Percentiles rank a stretch among this genome's conserved stretches.
These are phyloP conservation scores for Backusella circina DNA, from an alignment of 192 early-diverging fungal genomes.

Conservation along the genomic window DNA sequence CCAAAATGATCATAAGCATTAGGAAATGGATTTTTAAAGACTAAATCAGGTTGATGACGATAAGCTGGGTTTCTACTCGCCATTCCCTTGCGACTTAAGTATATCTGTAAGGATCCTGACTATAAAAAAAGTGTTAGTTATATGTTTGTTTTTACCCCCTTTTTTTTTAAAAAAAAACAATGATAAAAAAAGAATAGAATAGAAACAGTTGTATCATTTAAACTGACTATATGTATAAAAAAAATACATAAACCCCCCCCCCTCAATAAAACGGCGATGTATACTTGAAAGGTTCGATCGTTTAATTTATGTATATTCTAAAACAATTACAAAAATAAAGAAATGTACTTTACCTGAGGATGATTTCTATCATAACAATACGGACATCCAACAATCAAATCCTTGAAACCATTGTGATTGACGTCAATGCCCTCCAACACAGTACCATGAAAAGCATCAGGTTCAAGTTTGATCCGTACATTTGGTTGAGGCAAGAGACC, in stretches of 20 bases:
- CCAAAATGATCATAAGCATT: slow-evolving; percentile 33
- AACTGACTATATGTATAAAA: neutral
- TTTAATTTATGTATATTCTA: slow-evolving; percentile 9
- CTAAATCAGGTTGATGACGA: neutral
- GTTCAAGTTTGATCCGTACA: slow-evolving; percentile 31
- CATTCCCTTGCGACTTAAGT: slow-evolving; percentile 12
- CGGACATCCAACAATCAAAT: slow-evolving; percentile 68
- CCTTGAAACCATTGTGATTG: slow-evolving; percentile 58
- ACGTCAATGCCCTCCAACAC: slow-evolving; percentile 58
- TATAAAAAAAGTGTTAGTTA: slow-evolving; percentile 24
- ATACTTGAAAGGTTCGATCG: neutral
- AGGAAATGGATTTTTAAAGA: neutral
- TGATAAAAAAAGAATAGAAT: neutral
- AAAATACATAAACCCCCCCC: neutral
- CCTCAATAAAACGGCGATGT: neutral
- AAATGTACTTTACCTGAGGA: neutral
- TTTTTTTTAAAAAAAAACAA: neutral
- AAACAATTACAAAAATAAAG: slow-evolving; percentile 5
- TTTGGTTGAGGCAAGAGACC: slow-evolving; percentile 45
- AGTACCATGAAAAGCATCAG: slow-evolving; percentile 35
- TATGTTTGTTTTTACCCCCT: neutral
- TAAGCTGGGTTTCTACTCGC: neutral
- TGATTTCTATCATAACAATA: slow-evolving; percentile 22
- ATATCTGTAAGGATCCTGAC: slow-evolving; percentile 46
- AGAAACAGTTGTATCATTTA: neutral